phyloP scores from a whole-genome alignment of 345 rosid species.

The Rhodamnia rubescens region DNA sequence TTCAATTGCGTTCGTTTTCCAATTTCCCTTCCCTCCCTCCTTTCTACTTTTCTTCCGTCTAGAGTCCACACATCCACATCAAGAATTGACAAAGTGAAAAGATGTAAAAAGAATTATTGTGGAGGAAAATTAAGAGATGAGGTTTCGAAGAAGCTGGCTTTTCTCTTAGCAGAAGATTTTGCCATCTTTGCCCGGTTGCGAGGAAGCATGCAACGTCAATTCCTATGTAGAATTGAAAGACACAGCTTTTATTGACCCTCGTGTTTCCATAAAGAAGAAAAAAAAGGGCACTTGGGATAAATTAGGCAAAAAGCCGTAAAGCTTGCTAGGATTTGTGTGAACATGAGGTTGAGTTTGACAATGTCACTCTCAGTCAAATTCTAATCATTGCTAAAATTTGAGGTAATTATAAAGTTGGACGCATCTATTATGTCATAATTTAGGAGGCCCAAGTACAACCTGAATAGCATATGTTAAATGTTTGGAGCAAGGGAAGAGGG shows the following conservation, averaged over 20 bases:
- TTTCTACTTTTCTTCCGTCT: background rate
- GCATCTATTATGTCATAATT: background rate
- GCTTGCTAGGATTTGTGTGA: background rate
- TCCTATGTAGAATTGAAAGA: background rate
- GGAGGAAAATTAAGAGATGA: background rate
- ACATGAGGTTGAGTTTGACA: background rate
- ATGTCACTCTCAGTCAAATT: background rate
- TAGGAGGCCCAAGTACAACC: background rate
- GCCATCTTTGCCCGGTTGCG: background rate
- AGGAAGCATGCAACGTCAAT: background rate
- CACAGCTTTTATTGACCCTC: background rate
- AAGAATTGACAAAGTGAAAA: background rate
- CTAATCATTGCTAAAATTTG: background rate
- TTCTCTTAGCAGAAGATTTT: background rate
- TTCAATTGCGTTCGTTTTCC: background rate
- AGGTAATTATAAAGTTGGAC: background rate
- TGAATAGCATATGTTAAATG: background rate
- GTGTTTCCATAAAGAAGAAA: background rate
- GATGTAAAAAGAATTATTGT: background rate
- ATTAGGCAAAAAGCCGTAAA: background rate
- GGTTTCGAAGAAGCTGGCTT: background rate
- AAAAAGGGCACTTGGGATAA: background rate
- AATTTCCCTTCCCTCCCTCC: background rate
- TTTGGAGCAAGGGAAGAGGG: background rate
- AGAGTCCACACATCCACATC: background rate